A percentile compares a stretch with the other conserved stretches of the same genome.
These are phyloP conservation scores for Pseudoneurospora amorphoporcata DNA, from an alignment of 495 filamentous ascomycete genomes.

Conservation along the genomic window DNA sequence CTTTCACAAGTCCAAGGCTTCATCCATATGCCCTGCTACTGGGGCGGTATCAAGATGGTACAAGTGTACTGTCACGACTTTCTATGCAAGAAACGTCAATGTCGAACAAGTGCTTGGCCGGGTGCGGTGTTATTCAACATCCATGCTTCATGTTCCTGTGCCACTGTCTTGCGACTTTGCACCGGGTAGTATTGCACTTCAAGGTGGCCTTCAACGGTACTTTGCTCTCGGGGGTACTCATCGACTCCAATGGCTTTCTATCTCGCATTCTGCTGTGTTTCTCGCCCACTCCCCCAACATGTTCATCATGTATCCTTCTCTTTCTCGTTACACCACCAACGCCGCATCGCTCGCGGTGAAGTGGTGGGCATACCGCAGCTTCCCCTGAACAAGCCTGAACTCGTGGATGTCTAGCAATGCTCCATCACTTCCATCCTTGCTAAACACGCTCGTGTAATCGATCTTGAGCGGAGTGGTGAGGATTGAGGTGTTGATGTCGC, in stretches of 20 bases:
- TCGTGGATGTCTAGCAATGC: constrained; percentile 33
- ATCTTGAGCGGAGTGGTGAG: constrained; percentile 34
- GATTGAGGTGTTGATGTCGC: constrained; percentile 28
- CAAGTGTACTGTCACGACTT: not conserved
- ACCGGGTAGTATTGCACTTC: not conserved
- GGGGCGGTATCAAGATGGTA: not conserved
- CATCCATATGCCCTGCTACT: not conserved
- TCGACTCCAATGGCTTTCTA: not conserved
- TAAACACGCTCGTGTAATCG: constrained; percentile 34
- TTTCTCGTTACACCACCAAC: not conserved
- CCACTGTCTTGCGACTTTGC: not conserved
- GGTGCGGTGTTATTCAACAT: not conserved
- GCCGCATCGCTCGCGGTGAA: not conserved
- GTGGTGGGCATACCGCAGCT: constrained; percentile 30
- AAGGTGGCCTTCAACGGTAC: not conserved
- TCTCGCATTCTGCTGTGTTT: not conserved
- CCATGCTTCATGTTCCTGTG: not conserved
- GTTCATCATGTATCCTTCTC: not conserved
- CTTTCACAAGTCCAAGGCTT: not conserved
- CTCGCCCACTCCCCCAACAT: not conserved
- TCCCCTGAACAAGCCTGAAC: constrained; percentile 32
- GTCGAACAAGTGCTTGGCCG: not conserved
- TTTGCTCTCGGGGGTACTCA: not conserved
- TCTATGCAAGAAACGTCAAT: not conserved
- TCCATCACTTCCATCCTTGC: constrained; percentile 30